These are phyloP conservation scores for Tuber brumale DNA, from an alignment of 495 filamentous ascomycete species.

Conservation along the genomic window DNA sequence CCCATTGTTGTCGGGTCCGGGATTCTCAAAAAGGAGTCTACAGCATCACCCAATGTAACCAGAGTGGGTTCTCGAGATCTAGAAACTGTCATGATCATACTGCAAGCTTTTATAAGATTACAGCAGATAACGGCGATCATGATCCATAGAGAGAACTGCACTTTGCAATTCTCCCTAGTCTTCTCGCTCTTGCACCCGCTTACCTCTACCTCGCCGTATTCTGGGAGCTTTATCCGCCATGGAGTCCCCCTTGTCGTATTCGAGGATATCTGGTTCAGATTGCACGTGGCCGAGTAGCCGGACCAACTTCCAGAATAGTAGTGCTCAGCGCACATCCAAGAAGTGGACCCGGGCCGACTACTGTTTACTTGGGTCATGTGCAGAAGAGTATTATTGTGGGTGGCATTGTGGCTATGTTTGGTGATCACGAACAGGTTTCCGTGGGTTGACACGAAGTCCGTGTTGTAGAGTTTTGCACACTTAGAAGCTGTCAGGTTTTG, in stretches of 20 bases:
- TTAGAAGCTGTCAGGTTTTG: background rate
- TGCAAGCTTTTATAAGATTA: slow-evolving; percentile 44
- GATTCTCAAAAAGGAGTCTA: slow-evolving; percentile 12
- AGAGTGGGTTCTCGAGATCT: slow-evolving; percentile 27
- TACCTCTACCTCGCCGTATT: background rate
- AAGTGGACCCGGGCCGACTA: too few species aligned
- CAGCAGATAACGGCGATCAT: slow-evolving; percentile 45
- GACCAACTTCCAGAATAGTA: too few species aligned
- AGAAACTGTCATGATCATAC: slow-evolving; percentile 37
- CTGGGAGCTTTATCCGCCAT: background rate
- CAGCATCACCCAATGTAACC: slow-evolving; percentile 23
- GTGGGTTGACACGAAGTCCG: background rate
- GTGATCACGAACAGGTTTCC: background rate
- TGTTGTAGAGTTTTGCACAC: background rate
- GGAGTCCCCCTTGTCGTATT: background rate
- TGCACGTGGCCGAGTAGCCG: background rate
- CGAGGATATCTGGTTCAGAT: background rate
- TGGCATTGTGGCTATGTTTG: background rate
- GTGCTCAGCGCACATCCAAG: background rate
- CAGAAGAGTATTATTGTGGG: background rate
- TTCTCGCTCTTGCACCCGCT: background rate
- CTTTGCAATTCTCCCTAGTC: slow-evolving; percentile 42
- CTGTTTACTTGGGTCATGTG: background rate
- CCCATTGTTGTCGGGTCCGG: slow-evolving; percentile 13
- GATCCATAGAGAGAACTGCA: slow-evolving; percentile 46